Evolutionary conservation across 208 protist genomes (phyloP).

Genomic region (Leishmania aethiopica): DNA sequence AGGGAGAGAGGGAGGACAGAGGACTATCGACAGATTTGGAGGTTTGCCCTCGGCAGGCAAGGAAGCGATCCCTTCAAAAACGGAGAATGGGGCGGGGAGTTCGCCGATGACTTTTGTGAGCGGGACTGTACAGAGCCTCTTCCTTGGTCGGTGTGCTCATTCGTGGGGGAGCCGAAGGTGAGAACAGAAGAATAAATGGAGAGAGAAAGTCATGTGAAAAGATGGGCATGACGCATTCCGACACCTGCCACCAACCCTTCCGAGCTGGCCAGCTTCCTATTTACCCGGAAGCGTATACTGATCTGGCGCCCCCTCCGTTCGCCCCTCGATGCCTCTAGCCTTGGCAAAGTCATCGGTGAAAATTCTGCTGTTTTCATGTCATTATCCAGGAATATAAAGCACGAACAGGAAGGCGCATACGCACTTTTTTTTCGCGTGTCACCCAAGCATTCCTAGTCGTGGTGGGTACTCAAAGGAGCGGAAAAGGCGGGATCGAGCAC

Average conservation of each 20-base stretch:
- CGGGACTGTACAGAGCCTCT: background rate
- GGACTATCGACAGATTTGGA: background rate
- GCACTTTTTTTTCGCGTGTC: background rate
- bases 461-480: background rate
- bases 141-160: background rate
- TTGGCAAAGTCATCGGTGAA: background rate
- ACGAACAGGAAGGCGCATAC: background rate
- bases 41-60: background rate
- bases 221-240: background rate
- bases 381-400: background rate
- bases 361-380: background rate
- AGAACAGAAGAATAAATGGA: background rate
- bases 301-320: background rate
- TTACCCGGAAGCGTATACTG: background rate
- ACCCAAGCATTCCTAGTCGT: background rate
- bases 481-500: background rate
- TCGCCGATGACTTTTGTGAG: background rate
- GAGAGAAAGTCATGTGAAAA: background rate
- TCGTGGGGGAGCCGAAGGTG: background rate
- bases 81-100: background rate
- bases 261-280: background rate
- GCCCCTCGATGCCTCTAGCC: background rate
- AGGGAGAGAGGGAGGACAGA: background rate
- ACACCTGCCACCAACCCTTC: background rate
- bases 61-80: background rate